Conservation (phyloP, 1,139 yeast species). For the Lodderomyces pseudojiufengensis region DNA sequence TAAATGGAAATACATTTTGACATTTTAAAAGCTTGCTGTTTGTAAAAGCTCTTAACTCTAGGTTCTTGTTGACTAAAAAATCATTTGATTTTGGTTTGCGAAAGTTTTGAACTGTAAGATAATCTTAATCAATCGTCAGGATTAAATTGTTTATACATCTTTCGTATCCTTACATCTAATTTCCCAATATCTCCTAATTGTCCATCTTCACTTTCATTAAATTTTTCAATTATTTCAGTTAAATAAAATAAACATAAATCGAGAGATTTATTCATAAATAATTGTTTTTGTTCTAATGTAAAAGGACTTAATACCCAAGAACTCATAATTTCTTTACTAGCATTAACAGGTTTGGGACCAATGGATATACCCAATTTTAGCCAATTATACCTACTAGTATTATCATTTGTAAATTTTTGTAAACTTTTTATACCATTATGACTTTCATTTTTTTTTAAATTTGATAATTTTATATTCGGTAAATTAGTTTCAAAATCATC, state of each 20-base stretch:
- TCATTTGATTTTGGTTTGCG: not conserved
- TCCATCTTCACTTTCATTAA: constrained; percentile 10
- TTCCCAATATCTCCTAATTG: constrained; percentile 19
- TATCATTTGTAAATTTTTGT: constrained; percentile 10
- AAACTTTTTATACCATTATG: constrained; percentile 41
- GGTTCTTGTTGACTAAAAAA: no score
- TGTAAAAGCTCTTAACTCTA: no score
- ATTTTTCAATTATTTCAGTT: constrained; percentile 17
- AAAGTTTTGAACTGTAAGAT: no score
- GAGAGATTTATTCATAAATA: constrained; percentile 16
- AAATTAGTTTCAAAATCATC: constrained; percentile 40
- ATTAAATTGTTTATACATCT: constrained; percentile 6
- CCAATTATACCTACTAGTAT: constrained; percentile 1
- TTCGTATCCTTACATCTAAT: constrained; percentile 18
- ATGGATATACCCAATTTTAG: constrained; percentile 40
- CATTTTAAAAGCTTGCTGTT: no score
- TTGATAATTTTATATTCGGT: constrained; percentile 27
- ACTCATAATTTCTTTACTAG: constrained; percentile 34
- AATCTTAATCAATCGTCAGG: no score
- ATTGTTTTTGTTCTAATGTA: constrained; percentile 18
- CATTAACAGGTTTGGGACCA: constrained; percentile 42
- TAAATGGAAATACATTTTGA: not conserved
- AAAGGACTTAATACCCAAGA: constrained; percentile 39
- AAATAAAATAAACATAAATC: constrained; percentile 19
- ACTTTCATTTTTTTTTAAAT: constrained; percentile 34